Conservation (phyloP, 2,329 filamentous ascomycete genomes). For the Diplodia mutila region DNA sequence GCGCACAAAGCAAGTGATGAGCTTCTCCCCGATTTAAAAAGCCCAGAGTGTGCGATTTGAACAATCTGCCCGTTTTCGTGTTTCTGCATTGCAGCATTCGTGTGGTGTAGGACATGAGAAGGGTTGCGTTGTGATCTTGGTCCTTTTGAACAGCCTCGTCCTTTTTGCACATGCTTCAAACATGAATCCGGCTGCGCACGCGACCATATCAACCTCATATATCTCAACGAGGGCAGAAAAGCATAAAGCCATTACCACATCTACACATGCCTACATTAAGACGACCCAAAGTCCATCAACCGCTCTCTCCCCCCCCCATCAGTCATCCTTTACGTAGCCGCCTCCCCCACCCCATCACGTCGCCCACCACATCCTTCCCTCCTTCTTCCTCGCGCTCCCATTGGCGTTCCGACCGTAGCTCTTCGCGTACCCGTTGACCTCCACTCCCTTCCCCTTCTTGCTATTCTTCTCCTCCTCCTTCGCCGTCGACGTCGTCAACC, state of each 20-base stretch:
- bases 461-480: slow-evolving; percentile 11
- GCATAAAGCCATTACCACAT: slow-evolving; percentile 7
- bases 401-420: background rate
- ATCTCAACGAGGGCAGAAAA: background rate
- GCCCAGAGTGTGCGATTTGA: no score
- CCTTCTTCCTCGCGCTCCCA: slow-evolving; percentile 10
- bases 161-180: background rate
- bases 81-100: background rate
- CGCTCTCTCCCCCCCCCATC: background rate
- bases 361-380: slow-evolving; percentile 18
- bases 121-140: background rate
- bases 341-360: background rate
- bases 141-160: background rate
- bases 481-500: slow-evolving; percentile 47
- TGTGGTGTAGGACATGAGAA: background rate
- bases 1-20: background rate
- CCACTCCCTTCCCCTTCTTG: background rate
- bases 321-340: no score
- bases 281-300: background rate
- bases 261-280: slow-evolving; percentile 13
- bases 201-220: background rate
- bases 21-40: no score
- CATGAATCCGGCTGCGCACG: background rate
- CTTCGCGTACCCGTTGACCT: background rate
- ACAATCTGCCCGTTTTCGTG: no score